Conservation (phyloP, 2,329 filamentous ascomycete species). For the Pseudocercospora fuligena region DNA sequence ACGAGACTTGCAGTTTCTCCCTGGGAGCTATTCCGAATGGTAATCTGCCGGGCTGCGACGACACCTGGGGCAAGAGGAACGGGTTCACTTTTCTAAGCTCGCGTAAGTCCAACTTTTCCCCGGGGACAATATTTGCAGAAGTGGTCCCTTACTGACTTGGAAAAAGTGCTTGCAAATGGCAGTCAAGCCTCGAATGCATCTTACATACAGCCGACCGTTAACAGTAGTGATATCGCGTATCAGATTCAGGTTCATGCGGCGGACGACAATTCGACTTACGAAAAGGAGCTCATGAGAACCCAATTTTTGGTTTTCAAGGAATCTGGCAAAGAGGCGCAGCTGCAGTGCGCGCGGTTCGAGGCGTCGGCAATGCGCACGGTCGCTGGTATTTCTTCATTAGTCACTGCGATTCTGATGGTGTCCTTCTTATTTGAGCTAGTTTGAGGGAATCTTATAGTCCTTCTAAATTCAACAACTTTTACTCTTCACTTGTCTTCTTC, state of each 20-base stretch:
- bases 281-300: constrained; percentile 8
- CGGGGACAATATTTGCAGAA: too few species aligned
- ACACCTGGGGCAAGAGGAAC: constrained; percentile 10
- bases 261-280: constrained; percentile 14
- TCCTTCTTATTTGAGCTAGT: neutral
- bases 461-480: too few species aligned
- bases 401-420: neutral
- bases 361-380: neutral
- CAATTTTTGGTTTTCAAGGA: constrained; percentile 14
- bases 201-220: neutral
- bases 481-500: too few species aligned
- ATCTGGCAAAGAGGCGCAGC: constrained; percentile 11
- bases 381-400: neutral
- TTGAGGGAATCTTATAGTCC: neutral
- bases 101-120: neutral
- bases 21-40: neutral
- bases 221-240: constrained; percentile 3
- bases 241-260: constrained; percentile 7
- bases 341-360: constrained; percentile 11
- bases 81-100: constrained; percentile 1
- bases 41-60: constrained; percentile 1
- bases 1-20: neutral
- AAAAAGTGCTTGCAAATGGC: constrained; percentile 6
- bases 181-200: constrained; percentile 12
- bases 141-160: neutral